A percentile compares a stretch with the other conserved stretches of the same genome.
phyloP scores from a whole-genome alignment of 2,329 filamentous ascomycete species.

The Neonectria magnoliae region DNA sequence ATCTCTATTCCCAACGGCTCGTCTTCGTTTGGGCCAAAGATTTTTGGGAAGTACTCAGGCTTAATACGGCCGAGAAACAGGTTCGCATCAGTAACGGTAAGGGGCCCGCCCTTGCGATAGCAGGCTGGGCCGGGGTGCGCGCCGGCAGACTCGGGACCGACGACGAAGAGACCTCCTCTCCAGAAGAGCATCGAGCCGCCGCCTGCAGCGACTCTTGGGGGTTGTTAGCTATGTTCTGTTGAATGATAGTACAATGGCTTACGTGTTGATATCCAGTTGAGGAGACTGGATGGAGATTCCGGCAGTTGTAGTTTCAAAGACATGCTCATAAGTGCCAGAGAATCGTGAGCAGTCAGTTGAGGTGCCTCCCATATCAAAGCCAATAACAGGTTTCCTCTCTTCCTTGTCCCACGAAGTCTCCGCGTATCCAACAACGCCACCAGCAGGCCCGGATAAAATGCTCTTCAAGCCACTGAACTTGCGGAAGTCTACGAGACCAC shows the following conservation, averaged over 20 bases:
- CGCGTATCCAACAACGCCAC: slow-evolving; percentile 80
- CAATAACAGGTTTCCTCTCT: slow-evolving; percentile 76
- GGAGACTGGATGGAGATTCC: slow-evolving; percentile 82
- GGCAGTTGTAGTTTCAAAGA: slow-evolving; percentile 80
- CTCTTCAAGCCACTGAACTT: slow-evolving; percentile 75
- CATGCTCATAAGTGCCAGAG: slow-evolving; percentile 55
- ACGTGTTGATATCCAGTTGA: slow-evolving; percentile 82
- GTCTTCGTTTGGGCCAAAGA: slow-evolving; percentile 76
- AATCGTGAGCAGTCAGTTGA: slow-evolving; percentile 80
- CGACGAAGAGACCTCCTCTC: slow-evolving; percentile 77
- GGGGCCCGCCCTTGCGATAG: slow-evolving; percentile 76
- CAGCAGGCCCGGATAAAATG: slow-evolving; percentile 79
- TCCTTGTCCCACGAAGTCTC: slow-evolving; percentile 76
- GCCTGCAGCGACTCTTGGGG: slow-evolving; percentile 70
- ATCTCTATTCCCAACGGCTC: slow-evolving; percentile 58
- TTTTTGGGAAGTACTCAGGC: slow-evolving; percentile 74
- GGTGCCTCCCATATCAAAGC: slow-evolving; percentile 79
- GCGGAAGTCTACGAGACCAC: slow-evolving; percentile 62
- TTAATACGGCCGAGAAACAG: slow-evolving; percentile 69
- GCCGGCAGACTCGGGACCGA: slow-evolving; percentile 76
- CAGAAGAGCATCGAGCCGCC: slow-evolving; percentile 77
- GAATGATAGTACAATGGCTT: background rate
- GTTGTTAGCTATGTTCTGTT: background rate
- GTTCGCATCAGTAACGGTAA: slow-evolving; percentile 79
- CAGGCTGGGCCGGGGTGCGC: slow-evolving; percentile 78